Conservation (phyloP, 331 rosid genomes). For the Spiraea crenata region DNA sequence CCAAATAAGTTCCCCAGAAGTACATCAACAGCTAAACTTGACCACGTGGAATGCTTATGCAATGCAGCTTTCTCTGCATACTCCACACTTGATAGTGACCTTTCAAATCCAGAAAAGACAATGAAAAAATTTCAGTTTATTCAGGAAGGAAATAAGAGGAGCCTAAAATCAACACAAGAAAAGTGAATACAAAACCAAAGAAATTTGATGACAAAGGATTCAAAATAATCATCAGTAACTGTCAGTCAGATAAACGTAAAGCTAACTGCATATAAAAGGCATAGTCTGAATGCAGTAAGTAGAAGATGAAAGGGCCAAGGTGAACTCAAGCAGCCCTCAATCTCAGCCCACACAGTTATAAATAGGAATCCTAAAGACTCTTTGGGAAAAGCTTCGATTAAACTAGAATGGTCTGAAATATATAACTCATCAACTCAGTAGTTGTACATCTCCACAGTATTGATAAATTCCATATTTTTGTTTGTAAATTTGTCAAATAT, state of each 20-base stretch:
- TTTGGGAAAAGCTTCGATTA: not conserved
- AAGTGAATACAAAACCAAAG: not conserved
- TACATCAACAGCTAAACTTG: constrained; percentile 68
- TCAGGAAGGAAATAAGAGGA: constrained; percentile 17
- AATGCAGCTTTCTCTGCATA: constrained; percentile 82
- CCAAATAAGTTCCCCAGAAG: constrained; percentile 84
- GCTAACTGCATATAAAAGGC: too few relatives aligned
- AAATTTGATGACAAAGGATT: not conserved
- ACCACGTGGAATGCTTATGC: constrained; percentile 83
- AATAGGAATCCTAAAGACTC: not conserved
- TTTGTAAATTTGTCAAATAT: constrained; percentile 20
- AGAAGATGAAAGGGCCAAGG: not conserved
- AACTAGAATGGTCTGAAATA: not conserved
- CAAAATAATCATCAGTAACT: not conserved
- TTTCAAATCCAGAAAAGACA: constrained; percentile 26
- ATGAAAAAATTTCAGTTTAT: constrained; percentile 31
- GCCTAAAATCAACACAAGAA: constrained; percentile 3
- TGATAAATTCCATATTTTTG: constrained; percentile 20
- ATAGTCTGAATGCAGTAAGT: not conserved
- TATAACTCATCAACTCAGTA: not conserved
- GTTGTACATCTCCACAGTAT: constrained; percentile 10
- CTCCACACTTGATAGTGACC: constrained; percentile 78
- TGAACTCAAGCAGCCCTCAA: not conserved
- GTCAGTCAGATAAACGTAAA: not conserved
- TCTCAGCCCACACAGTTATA: not conserved